phyloP scores from a whole-genome alignment of 768 basidiomycete species.

The Daedalea quercina region DNA sequence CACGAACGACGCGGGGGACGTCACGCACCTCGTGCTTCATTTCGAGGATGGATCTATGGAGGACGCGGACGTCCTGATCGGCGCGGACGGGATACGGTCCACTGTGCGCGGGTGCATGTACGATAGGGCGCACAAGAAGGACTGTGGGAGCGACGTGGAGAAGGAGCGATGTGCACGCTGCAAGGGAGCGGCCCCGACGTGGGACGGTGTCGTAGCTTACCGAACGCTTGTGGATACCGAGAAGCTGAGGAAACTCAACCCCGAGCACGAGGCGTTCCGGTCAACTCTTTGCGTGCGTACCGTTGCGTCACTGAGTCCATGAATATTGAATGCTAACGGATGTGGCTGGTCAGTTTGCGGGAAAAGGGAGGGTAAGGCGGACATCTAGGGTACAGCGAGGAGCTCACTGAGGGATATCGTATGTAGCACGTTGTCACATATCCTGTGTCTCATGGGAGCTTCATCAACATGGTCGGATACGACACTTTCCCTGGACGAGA shows the following conservation, averaged over 20 bases:
- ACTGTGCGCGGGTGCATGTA: conserved; percentile 17
- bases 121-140: conserved; percentile 7
- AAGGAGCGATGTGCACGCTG: conserved; percentile 9
- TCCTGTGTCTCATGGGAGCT: conserved; percentile 18
- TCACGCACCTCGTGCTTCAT: conserved; percentile 8
- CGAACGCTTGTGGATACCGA: conserved; percentile 20
- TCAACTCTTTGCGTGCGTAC: conserved; percentile 8
- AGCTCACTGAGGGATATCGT: background rate
- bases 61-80: conserved; percentile 19
- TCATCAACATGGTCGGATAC: conserved; percentile 20
- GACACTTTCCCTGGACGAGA: conserved; percentile 14
- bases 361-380: conserved; percentile 13
- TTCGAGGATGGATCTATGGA: conserved; percentile 18
- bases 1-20: background rate
- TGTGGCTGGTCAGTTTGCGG: conserved; percentile 9
- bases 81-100: conserved; percentile 24
- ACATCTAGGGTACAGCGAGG: background rate
- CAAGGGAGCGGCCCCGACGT: conserved; percentile 13
- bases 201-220: conserved; percentile 22
- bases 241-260: conserved; percentile 13
- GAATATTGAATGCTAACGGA: background rate
- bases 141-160: background rate
- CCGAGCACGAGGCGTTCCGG: conserved; percentile 8
- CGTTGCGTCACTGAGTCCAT: background rate
- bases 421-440: conserved; percentile 22